Evolutionary conservation across 2,329 filamentous ascomycete species (phyloP).

Genomic region (Xylariales sp.): DNA sequence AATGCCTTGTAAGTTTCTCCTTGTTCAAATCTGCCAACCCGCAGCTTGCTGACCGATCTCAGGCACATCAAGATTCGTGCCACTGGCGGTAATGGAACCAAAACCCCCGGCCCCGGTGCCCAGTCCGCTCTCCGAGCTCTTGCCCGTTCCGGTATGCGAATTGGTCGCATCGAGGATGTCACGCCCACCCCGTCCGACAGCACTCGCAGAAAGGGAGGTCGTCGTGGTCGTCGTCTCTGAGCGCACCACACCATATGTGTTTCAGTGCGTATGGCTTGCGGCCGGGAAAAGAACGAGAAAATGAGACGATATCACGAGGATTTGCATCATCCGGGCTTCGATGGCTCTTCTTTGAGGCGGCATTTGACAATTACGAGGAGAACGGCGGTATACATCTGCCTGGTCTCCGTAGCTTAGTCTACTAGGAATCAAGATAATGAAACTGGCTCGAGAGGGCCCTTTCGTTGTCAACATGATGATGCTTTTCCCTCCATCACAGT

Average conservation of each 20-base stretch:
- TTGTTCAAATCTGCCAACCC: not conserved
- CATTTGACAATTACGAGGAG: slow-evolving; percentile 65
- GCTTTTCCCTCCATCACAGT: slow-evolving; percentile 9
- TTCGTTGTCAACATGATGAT: slow-evolving; percentile 13
- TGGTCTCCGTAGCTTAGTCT: slow-evolving; percentile 14
- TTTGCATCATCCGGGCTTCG: slow-evolving; percentile 41
- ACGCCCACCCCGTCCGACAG: slow-evolving; percentile 98
- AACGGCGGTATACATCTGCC: slow-evolving; percentile 47
- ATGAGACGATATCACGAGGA: slow-evolving; percentile 8
- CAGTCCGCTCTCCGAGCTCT: slow-evolving; percentile 98
- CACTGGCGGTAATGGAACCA: slow-evolving; percentile 99
- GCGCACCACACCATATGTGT: slow-evolving; percentile 31
- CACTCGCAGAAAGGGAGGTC: slow-evolving; percentile 99
- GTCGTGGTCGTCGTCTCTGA: slow-evolving; percentile 99
- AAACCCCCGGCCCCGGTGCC: slow-evolving; percentile 98
- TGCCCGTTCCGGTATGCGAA: slow-evolving; percentile 99
- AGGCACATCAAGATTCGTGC: slow-evolving; percentile 96
- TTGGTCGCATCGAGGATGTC: slow-evolving; percentile 98
- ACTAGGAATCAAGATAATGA: slow-evolving; percentile 15
- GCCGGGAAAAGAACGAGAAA: not conserved
- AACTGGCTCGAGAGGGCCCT: slow-evolving; percentile 11
- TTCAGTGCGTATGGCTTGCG: slow-evolving; percentile 5
- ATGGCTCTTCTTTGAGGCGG: slow-evolving; percentile 43
- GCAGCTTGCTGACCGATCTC: not conserved
- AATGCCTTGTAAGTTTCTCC: slow-evolving; percentile 67